Percentiles rank a stretch among this genome's conserved stretches.
Conservation (phyloP, 2,329 filamentous ascomycete genomes). For the Microcyclosporella mali region DNA sequence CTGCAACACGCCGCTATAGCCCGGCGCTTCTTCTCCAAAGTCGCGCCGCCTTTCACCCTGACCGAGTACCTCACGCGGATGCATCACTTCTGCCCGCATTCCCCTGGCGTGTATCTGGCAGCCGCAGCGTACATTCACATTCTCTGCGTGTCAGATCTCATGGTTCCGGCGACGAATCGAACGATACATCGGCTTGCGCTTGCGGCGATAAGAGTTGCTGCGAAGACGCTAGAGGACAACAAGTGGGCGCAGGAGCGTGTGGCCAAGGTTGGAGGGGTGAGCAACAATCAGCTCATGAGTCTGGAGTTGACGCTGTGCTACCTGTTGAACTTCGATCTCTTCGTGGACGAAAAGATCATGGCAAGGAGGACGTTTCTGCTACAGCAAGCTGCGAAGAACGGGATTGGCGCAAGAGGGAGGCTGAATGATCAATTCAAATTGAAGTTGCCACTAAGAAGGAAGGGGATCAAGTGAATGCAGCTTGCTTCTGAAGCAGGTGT, state of each 20-base stretch:
- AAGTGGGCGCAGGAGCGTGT: constrained; percentile 80
- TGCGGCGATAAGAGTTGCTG: constrained; percentile 77
- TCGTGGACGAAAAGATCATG: constrained; percentile 27
- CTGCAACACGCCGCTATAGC: constrained; percentile 80
- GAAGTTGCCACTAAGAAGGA: constrained; percentile 24
- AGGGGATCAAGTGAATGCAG: not conserved
- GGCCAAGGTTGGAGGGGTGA: constrained; percentile 82
- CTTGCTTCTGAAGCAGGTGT: not conserved
- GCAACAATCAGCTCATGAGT: constrained; percentile 69
- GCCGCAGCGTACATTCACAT: constrained; percentile 82
- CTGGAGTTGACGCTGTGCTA: constrained; percentile 69
- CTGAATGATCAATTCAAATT: constrained; percentile 29
- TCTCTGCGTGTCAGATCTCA: constrained; percentile 65
- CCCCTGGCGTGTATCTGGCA: constrained; percentile 85
- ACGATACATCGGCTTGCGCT: constrained; percentile 84
- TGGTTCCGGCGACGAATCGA: constrained; percentile 71
- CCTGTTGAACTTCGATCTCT: constrained; percentile 73
- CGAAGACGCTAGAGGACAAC: constrained; percentile 91
- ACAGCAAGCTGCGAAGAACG: constrained; percentile 29
- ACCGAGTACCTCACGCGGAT: constrained; percentile 80
- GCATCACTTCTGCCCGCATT: constrained; percentile 88
- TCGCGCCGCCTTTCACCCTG: constrained; percentile 73
- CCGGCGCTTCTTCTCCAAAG: constrained; percentile 88
- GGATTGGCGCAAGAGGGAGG: constrained; percentile 18
- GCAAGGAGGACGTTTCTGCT: constrained; percentile 31